Evolutionary conservation across 768 basidiomycete species (phyloP), one percentile per base, ranked within the genome.

Genomic region (Coprinopsis sp.): DNA sequence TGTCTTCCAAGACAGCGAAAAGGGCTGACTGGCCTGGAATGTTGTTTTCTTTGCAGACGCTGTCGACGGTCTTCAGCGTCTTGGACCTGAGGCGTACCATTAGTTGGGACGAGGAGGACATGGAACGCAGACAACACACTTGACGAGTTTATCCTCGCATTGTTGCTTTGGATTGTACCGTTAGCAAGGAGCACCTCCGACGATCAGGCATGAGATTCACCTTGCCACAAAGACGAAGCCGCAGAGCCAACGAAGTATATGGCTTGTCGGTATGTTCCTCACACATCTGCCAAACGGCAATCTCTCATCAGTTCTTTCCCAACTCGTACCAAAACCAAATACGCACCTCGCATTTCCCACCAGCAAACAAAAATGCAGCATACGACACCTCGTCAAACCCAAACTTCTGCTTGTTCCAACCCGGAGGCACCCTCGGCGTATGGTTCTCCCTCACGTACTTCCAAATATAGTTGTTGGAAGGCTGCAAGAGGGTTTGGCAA

Each of bases 341-440:
- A 19, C n/a, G 5, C 27, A 84, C 80, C 58, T 75, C 74, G 52
- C 86, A 88, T 2, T 50, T 14, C 0, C 82, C 82, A 0, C 60
- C 60, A 52, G 78, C 77, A 47, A 83, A 87, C 19, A 87, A 50
- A 45, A 85, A 76, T 0, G 82, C 76, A n/a, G 79, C 81, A 58
- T 80, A 84, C 11, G 37, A 33, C 4, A 25, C 47, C 18, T 42
- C 40, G 8, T 6, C 16, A 16, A 39, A 39, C 24, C 19, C 40
- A 11, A 30, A 42, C 6, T 16, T 18, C 6, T n/a, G 6, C 27
- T 7, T 28, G 5, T 28, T 28, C 8, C 19, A 39, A 24, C 18
- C 38, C 19, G 38, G 38, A 10, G 34, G 34, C 7, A 18, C 12
- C 6, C 12, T 6, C 6, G 34, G 34, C 7, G 16, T 16, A 8